Percentiles rank a stretch among this genome's conserved stretches.
Conservation (phyloP, 352 stramenopile species). For the Phytophthora sp. region DNA sequence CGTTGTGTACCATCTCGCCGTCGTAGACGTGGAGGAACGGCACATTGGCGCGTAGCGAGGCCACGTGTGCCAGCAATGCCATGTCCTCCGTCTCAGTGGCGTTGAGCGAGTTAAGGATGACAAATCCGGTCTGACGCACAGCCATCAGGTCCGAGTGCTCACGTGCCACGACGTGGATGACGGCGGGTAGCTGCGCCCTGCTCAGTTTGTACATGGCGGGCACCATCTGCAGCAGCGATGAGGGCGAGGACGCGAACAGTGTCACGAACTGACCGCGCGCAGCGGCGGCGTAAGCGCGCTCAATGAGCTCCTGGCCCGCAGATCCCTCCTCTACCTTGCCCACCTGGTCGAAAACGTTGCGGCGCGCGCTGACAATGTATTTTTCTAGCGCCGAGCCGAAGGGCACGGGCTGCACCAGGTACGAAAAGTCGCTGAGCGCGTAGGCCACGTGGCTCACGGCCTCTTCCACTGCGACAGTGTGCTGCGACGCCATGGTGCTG, state of each 20-base stretch:
- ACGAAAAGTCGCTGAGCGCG: constrained; percentile 79
- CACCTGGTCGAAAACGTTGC: constrained; percentile 85
- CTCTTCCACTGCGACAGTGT: constrained; percentile 60
- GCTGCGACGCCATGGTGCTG: constrained; percentile 30
- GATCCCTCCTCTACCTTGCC: constrained; percentile 56
- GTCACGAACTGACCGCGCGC: constrained; percentile 88
- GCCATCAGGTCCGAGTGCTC: constrained; percentile 95
- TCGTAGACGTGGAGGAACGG: constrained; percentile 95
- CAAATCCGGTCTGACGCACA: constrained; percentile 89
- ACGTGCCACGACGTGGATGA: constrained; percentile 91
- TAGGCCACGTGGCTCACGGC: constrained; percentile 83
- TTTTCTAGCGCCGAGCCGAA: constrained; percentile 69
- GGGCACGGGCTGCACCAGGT: constrained; percentile 67
- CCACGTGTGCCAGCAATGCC: constrained; percentile 90
- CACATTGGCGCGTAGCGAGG: constrained; percentile 89
- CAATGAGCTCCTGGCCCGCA: constrained; percentile 69
- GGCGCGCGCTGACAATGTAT: constrained; percentile 72
- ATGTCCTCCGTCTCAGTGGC: constrained; percentile 92
- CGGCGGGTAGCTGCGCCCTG: constrained; percentile 78
- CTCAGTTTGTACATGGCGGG: constrained; percentile 96
- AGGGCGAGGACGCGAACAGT: constrained; percentile 89
- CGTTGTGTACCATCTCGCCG: constrained; percentile 90
- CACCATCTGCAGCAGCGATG: constrained; percentile 90
- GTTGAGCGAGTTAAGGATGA: constrained; percentile 89
- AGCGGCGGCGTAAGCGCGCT: constrained; percentile 66